Conservation (phyloP, 768 basidiomycete species). For the Rossbeevera mucosa region DNA sequence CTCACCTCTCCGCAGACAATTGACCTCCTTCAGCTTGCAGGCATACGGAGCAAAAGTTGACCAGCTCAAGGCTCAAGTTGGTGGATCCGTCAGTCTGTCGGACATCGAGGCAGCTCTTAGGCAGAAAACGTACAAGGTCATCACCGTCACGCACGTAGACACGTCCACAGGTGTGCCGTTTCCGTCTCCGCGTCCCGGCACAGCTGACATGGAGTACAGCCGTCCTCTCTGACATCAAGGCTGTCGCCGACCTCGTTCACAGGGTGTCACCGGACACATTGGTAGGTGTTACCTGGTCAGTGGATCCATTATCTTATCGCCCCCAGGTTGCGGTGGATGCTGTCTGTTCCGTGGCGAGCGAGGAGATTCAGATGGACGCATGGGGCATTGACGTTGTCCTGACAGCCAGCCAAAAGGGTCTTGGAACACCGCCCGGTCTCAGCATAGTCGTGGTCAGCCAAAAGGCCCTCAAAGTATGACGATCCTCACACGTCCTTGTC, state of each 20-base stretch:
- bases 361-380: slow-evolving; percentile 90
- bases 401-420: slow-evolving; percentile 86
- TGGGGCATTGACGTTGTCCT: slow-evolving; percentile 92
- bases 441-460: slow-evolving; percentile 81
- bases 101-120: slow-evolving; percentile 67
- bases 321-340: slow-evolving; percentile 77
- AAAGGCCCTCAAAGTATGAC: slow-evolving; percentile 61
- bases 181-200: neutral
- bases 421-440: slow-evolving; percentile 90
- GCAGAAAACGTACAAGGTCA: slow-evolving; percentile 77
- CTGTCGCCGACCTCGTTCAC: slow-evolving; percentile 67
- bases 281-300: slow-evolving; percentile 35
- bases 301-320: neutral
- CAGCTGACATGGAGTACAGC: slow-evolving; percentile 35
- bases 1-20: neutral
- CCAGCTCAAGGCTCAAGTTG: slow-evolving; percentile 78
- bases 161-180: slow-evolving; percentile 63
- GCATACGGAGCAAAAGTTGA: slow-evolving; percentile 87
- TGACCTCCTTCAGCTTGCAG: slow-evolving; percentile 50
- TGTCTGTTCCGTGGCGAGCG: slow-evolving; percentile 95
- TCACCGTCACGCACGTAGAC: slow-evolving; percentile 95
- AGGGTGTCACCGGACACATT: slow-evolving; percentile 82
- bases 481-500: neutral
- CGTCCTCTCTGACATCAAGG: slow-evolving; percentile 81
- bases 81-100: slow-evolving; percentile 59